Conservation (phyloP, 441 rosid genomes). For the Eruca vesicaria region DNA sequence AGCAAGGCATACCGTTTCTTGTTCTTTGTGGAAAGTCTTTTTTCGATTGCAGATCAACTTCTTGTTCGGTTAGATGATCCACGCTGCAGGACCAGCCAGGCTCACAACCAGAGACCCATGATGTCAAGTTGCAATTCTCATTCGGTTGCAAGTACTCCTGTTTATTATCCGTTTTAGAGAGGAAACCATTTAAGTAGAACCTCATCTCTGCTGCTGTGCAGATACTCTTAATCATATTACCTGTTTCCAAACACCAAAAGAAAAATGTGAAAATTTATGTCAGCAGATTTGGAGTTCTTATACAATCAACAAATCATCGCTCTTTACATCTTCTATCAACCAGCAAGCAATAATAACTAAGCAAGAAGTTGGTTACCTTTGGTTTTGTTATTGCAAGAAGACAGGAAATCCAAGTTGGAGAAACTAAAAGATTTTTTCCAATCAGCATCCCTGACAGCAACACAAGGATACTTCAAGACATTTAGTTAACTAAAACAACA, state of each 20-base stretch:
- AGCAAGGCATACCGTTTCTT: slow-evolving; percentile 61
- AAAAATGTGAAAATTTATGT: background rate
- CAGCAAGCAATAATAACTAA: background rate
- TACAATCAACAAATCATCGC: background rate
- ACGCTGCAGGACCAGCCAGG: slow-evolving; percentile 95
- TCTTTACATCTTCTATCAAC: background rate
- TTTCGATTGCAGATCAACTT: slow-evolving; percentile 42
- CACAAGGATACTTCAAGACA: slow-evolving; percentile 2
- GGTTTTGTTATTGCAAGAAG: slow-evolving; percentile 57
- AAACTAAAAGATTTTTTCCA: slow-evolving; percentile 87
- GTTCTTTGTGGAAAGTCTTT: slow-evolving; percentile 61
- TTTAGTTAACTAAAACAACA: background rate
- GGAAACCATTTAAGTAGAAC: slow-evolving; percentile 61
- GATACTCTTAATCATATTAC: slow-evolving; percentile 47
- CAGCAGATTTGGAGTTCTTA: background rate
- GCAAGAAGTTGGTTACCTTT: slow-evolving; percentile 43
- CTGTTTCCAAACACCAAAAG: slow-evolving; percentile 38
- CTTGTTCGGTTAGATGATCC: slow-evolving; percentile 39
- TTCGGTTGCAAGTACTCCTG: slow-evolving; percentile 53
- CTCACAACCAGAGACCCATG: slow-evolving; percentile 95
- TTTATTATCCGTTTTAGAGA: slow-evolving; percentile 33
- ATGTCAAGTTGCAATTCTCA: slow-evolving; percentile 72
- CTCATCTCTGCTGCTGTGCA: slow-evolving; percentile 89
- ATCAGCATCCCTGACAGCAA: slow-evolving; percentile 82
- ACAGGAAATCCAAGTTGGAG: slow-evolving; percentile 73